Conservation (phyloP, 192 early-diverging fungal species). For the Linnemannia zychae region DNA sequence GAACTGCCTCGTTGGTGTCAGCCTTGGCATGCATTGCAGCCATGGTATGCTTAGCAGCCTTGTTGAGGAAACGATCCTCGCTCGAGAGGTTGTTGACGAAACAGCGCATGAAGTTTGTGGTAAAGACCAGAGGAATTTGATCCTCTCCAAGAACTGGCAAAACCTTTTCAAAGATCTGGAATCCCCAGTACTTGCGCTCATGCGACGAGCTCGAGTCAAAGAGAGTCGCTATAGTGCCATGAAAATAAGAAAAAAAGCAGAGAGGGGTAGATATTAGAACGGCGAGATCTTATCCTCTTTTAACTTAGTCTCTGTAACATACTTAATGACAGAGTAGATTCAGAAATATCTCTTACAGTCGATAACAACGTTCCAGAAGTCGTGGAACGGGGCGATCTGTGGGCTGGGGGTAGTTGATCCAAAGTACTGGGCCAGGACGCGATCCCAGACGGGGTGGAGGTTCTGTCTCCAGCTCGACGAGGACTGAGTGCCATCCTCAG, state of each 20-base stretch:
- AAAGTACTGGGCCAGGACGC: slow-evolving; percentile 73
- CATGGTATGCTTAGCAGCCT: slow-evolving; percentile 81
- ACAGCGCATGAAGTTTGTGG: slow-evolving; percentile 86
- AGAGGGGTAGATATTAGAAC: too few species aligned
- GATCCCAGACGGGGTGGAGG: slow-evolving; percentile 87
- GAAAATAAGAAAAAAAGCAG: background rate
- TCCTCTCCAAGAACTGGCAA: slow-evolving; percentile 66
- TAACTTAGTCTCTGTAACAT: too few species aligned
- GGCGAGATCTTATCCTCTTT: too few species aligned
- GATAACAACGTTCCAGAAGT: slow-evolving; percentile 86
- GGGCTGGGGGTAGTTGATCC: slow-evolving; percentile 50
- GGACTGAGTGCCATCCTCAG: slow-evolving; percentile 57
- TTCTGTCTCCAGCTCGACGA: slow-evolving; percentile 78
- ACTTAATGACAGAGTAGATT: background rate
- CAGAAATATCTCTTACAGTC: slow-evolving; percentile 66
- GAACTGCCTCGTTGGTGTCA: slow-evolving; percentile 75
- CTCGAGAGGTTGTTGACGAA: slow-evolving; percentile 90
- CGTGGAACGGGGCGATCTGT: slow-evolving; percentile 71
- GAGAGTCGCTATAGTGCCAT: slow-evolving; percentile 66
- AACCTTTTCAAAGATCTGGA: slow-evolving; percentile 84
- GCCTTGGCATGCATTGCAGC: slow-evolving; percentile 69
- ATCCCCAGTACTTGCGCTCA: slow-evolving; percentile 92
- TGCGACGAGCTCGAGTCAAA: slow-evolving; percentile 81
- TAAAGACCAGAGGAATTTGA: slow-evolving; percentile 80
- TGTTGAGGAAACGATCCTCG: slow-evolving; percentile 82